phyloP scores from a whole-genome alignment of 176 grass and related monocot genomes.

The Secale cereale region DNA sequence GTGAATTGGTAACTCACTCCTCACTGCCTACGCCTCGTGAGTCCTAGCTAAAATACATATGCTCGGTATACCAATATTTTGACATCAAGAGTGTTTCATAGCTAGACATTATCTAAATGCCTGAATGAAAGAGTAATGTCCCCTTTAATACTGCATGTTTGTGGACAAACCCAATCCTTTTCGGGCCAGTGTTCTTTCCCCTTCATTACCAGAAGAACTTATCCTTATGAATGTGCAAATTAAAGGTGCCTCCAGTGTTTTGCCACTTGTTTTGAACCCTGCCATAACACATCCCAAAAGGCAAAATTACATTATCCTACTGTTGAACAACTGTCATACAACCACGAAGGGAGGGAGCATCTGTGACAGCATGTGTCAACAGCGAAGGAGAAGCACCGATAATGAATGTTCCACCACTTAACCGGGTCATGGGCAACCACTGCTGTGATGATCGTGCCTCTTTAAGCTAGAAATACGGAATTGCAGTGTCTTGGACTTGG shows the following conservation, averaged over 20 bases:
- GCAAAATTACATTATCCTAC: too few species aligned
- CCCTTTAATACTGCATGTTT: not conserved
- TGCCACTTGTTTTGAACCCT: not conserved
- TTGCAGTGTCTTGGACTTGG: rapidly evolving
- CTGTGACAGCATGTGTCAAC: not conserved
- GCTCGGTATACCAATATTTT: not conserved
- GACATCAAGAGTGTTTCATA: not conserved
- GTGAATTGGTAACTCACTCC: not conserved
- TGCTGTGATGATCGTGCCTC: too few species aligned
- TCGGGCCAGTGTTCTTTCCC: not conserved
- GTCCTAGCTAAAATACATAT: not conserved
- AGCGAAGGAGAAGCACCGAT: not conserved
- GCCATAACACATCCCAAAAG: not conserved
- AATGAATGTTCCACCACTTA: too few species aligned
- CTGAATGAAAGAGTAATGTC: not conserved
- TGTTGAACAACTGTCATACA: too few species aligned
- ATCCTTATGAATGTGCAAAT: not conserved
- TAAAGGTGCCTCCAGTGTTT: too few species aligned
- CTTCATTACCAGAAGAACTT: not conserved
- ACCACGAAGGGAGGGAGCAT: too few species aligned
- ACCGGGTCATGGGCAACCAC: too few species aligned
- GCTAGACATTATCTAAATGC: not conserved
- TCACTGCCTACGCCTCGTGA: not conserved
- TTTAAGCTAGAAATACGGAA: not conserved
- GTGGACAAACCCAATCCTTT: too few species aligned